A percentile compares a stretch with the other conserved stretches of the same genome.
phyloP scores from a whole-genome alignment of 305 asterid genomes.

The Fraxinus paxiana region DNA sequence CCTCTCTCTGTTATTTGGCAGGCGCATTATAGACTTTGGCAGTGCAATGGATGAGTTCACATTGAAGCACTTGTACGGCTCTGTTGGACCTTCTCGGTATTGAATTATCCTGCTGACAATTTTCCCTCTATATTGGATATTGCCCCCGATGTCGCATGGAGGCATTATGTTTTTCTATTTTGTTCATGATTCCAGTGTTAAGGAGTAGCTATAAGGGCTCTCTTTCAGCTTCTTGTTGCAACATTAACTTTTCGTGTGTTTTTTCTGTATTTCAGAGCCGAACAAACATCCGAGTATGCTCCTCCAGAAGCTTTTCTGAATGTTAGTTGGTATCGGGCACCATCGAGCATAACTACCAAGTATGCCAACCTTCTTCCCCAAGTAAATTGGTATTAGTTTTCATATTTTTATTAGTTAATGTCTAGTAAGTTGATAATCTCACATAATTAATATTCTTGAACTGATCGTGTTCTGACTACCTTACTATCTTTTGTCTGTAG shows the following conservation, averaged over 20 bases:
- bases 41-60: conserved; percentile 94
- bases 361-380: conserved; percentile 40
- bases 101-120: conserved; percentile 25
- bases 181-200: neutral
- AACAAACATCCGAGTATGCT: conserved; percentile 86
- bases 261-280: conserved; percentile 52
- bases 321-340: conserved; percentile 78
- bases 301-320: conserved; percentile 96
- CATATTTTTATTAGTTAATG: neutral
- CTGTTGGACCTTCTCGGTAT: conserved; percentile 95
- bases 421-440: conserved; percentile 18
- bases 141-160: neutral
- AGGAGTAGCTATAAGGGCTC: neutral
- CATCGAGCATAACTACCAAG: conserved; percentile 63
- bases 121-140: conserved; percentile 12
- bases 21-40: conserved; percentile 98
- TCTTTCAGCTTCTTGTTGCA: conserved; percentile 25
- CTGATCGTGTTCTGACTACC: neutral
- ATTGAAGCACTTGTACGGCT: conserved; percentile 78
- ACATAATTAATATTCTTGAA: neutral
- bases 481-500: neutral
- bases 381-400: neutral
- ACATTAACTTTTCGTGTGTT: conserved; percentile 17
- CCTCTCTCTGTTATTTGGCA: conserved; percentile 32
- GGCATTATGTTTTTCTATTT: neutral